Evolutionary conservation across 306 rosid species (phyloP).

Genomic region (Rubus idaeus): DNA sequence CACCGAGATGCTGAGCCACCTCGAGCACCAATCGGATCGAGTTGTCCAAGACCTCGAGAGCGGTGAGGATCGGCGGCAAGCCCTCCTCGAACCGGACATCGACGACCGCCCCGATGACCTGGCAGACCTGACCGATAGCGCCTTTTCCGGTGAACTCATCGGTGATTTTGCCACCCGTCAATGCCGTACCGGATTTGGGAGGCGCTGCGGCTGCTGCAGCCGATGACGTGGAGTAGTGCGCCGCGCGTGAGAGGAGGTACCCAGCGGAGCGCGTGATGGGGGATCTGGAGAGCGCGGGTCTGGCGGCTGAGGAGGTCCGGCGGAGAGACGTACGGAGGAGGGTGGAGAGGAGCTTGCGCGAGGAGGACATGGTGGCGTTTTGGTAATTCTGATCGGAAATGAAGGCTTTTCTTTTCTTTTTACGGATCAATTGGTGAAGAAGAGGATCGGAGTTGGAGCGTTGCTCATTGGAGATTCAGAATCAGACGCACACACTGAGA

Average conservation of each 20-base stretch:
- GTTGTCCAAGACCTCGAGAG: constrained; percentile 73
- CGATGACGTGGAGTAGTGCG: constrained; percentile 55
- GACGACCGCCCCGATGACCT: constrained; percentile 84
- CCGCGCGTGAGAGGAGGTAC: constrained; percentile 51
- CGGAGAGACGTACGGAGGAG: constrained; percentile 44
- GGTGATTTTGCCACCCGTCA: constrained; percentile 49
- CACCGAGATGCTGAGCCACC: constrained; percentile 88
- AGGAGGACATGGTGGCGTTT: constrained; percentile 25
- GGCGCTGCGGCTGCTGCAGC: constrained; percentile 47
- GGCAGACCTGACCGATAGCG: constrained; percentile 69
- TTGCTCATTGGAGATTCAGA: background rate
- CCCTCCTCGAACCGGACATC: constrained; percentile 82
- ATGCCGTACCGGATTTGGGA: constrained; percentile 8
- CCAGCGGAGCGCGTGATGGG: constrained; percentile 36
- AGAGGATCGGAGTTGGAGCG: background rate
- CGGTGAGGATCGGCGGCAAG: constrained; percentile 71
- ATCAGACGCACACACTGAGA: background rate
- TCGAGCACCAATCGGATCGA: constrained; percentile 59
- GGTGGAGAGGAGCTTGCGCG: constrained; percentile 51
- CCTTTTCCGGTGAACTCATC: constrained; percentile 76
- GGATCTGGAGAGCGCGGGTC: constrained; percentile 14
- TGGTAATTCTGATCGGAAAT: background rate
- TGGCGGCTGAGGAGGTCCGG: constrained; percentile 30
- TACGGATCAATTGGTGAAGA: background rate
- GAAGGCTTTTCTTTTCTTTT: background rate